Percentiles rank a stretch among this genome's conserved stretches.
Evolutionary conservation across 2,329 filamentous ascomycete genomes (phyloP).

Genomic region (Dactylellina cionopaga): DNA sequence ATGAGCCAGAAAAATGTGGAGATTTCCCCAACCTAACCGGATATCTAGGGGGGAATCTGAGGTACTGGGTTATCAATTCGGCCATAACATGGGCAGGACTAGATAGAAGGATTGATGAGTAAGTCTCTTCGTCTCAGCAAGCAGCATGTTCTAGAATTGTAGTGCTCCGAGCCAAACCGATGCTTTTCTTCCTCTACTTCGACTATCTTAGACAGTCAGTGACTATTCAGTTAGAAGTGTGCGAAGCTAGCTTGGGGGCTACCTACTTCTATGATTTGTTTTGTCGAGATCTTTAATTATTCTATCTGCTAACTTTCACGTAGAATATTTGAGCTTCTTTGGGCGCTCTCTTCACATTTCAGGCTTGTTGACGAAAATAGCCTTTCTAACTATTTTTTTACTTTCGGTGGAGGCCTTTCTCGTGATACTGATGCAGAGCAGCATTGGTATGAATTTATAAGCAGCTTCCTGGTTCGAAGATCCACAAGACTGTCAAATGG

Average conservation of each 20-base stretch:
- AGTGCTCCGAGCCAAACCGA: no score
- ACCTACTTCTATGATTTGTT: no score
- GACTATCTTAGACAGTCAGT: constrained; percentile 36
- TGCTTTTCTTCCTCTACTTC: no score
- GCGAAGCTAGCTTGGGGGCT: no score
- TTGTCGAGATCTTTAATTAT: no score
- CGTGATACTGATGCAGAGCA: not conserved
- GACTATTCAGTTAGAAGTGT: constrained; percentile 47
- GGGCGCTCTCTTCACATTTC: no score
- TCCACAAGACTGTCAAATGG: not conserved
- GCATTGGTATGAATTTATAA: not conserved
- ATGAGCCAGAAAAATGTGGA: not conserved
- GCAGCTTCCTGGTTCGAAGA: not conserved
- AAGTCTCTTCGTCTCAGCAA: not conserved
- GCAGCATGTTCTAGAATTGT: not conserved
- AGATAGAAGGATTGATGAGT: constrained; percentile 53
- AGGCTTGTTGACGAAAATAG: no score
- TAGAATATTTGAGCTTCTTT: no score
- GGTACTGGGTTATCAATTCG: constrained; percentile 50
- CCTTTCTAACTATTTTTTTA: no score
- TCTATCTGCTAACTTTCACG: no score
- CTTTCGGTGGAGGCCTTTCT: not conserved
- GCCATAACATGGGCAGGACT: constrained; percentile 53
- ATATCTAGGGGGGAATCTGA: not conserved
- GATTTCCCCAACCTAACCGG: not conserved